A percentile compares a stretch with the other conserved stretches of the same genome.
Conservation (phyloP, 495 filamentous ascomycete species). For the Clohesyomyces aquaticus region DNA sequence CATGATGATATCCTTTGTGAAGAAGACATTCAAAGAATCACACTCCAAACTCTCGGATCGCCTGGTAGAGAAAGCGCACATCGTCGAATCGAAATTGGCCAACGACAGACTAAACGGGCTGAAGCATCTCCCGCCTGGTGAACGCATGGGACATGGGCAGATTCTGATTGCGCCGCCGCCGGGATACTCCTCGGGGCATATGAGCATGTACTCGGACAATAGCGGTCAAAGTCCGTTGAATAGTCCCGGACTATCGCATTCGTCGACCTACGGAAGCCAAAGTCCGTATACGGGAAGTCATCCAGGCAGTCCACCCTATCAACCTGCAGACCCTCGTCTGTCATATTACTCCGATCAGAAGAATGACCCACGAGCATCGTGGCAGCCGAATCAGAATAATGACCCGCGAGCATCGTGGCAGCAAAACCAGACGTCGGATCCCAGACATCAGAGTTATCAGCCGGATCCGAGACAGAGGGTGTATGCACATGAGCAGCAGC, state of each 20-base stretch:
- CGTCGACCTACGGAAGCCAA: slow-evolving; percentile 11
- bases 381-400: neutral
- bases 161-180: slow-evolving; percentile 34
- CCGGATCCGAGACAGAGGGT: neutral
- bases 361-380: slow-evolving; percentile 1
- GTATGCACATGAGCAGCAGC: neutral
- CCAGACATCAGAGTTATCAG: neutral
- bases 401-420: slow-evolving; percentile 3
- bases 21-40: slow-evolving; percentile 72
- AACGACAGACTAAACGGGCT: slow-evolving; percentile 31
- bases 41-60: slow-evolving; percentile 68
- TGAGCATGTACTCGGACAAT: slow-evolving; percentile 18
- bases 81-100: slow-evolving; percentile 28
- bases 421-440: neutral
- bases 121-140: slow-evolving; percentile 17
- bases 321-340: slow-evolving; percentile 2
- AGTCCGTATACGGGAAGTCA: slow-evolving; percentile 7
- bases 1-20: slow-evolving; percentile 71
- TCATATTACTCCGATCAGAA: neutral
- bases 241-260: slow-evolving; percentile 25
- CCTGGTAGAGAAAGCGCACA: slow-evolving; percentile 61
- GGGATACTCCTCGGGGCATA: slow-evolving; percentile 12
- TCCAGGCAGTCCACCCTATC: slow-evolving; percentile 3
- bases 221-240: slow-evolving; percentile 9
- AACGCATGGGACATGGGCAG: slow-evolving; percentile 27